A percentile compares a stretch with the other conserved stretches of the same genome.
phyloP scores from a whole-genome alignment of 2,329 filamentous ascomycete species.

The Trichoderma guizhouense region DNA sequence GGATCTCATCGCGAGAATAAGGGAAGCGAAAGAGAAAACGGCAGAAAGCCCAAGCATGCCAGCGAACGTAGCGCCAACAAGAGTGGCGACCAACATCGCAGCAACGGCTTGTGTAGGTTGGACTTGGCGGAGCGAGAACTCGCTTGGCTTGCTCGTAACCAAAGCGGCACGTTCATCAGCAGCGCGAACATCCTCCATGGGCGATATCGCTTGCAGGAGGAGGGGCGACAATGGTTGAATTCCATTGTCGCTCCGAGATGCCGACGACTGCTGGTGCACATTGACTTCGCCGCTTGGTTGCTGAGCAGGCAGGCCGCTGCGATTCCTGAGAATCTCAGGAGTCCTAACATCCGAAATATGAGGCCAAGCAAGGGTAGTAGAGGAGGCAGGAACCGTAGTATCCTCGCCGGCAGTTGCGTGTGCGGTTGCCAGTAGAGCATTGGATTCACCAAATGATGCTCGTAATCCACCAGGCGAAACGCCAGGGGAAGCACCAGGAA shows the following conservation, averaged over 20 bases:
- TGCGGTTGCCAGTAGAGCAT: background rate
- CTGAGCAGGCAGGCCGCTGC: background rate
- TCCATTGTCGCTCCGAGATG: background rate
- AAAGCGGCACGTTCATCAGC: background rate
- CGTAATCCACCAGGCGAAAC: background rate
- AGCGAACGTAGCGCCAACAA: background rate
- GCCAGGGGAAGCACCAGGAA: background rate
- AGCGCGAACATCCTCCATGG: background rate
- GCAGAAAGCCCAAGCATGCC: background rate
- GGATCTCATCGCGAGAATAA: background rate
- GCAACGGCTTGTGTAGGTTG: background rate
- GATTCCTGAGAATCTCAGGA: background rate
- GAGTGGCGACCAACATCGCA: background rate
- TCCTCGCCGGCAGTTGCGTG: background rate
- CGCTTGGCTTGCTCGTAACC: background rate
- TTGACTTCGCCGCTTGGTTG: background rate
- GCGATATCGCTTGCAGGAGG: background rate
- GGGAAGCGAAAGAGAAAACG: background rate
- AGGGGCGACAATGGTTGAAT: background rate
- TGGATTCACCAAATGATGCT: background rate
- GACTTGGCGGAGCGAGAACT: background rate
- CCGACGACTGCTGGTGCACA: background rate
- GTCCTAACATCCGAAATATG: background rate
- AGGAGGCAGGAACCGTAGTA: background rate
- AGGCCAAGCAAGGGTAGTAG: background rate